These are phyloP conservation scores for Jaapia argillacea DNA, from an alignment of 768 basidiomycete genomes.

Conservation along the genomic window DNA sequence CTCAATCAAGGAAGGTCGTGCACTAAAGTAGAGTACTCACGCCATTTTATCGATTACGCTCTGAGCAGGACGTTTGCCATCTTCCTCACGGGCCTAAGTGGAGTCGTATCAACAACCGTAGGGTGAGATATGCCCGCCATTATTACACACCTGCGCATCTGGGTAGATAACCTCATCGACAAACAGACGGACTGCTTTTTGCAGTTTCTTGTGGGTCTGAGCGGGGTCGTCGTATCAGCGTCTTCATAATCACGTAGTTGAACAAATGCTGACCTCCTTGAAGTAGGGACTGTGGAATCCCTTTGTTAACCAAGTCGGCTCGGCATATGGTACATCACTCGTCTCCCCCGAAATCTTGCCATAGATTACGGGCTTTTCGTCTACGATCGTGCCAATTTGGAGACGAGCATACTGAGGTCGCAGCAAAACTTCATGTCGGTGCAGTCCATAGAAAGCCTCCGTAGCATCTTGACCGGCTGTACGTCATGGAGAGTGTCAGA, in stretches of 20 bases:
- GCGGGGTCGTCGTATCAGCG: not conserved
- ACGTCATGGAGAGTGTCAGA: conserved; percentile 1
- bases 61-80: conserved; percentile 81
- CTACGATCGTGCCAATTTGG: conserved; percentile 60
- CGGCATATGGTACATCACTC: conserved; percentile 78
- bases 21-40: conserved; percentile 24
- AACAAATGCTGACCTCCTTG: conserved; percentile 28
- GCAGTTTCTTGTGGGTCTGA: conserved; percentile 49
- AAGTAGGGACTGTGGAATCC: conserved; percentile 75
- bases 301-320: conserved; percentile 70
- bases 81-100: conserved; percentile 55
- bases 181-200: conserved; percentile 52
- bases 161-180: conserved; percentile 55
- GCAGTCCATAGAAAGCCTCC: conserved; percentile 81
- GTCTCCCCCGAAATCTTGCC: conserved; percentile 43
- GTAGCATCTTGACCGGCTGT: conserved; percentile 81
- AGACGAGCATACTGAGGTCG: conserved; percentile 68
- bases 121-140: conserved; percentile 28
- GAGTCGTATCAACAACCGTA: not conserved
- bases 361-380: conserved; percentile 44
- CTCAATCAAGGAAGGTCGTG: not conserved
- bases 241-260: not conserved
- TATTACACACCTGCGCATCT: conserved; percentile 24
- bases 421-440: conserved; percentile 74
- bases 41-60: conserved; percentile 76